A percentile compares a stretch with the other conserved stretches of the same genome.
Evolutionary conservation across 192 early-diverging fungal species (phyloP).

Genomic region (Dispira simplex): DNA sequence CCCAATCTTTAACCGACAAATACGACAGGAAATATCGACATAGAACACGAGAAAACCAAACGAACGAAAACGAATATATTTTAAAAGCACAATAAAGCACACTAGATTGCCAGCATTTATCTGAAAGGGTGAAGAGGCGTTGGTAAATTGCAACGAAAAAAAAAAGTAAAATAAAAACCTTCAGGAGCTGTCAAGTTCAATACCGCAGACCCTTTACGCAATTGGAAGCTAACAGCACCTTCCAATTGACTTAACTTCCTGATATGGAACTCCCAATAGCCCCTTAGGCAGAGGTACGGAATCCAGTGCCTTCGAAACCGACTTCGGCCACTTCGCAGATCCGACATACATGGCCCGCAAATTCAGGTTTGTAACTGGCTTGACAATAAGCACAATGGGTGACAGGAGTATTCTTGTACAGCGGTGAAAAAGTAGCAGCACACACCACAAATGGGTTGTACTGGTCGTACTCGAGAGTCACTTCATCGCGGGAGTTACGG

Average conservation of each 20-base stretch:
- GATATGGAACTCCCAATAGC: neutral
- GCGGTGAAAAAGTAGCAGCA: conserved; percentile 69
- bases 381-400: conserved; percentile 79
- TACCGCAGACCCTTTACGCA: too few species aligned
- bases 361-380: conserved; percentile 75
- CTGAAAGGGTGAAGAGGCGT: too few species aligned
- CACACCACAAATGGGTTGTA: conserved; percentile 92
- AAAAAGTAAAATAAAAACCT: too few species aligned
- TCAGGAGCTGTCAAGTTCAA: too few species aligned
- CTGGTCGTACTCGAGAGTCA: conserved; percentile 81
- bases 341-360: conserved; percentile 57
- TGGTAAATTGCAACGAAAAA: too few species aligned
- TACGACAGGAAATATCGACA: too few species aligned
- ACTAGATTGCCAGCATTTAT: too few species aligned
- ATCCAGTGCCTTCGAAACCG: conserved; percentile 57
- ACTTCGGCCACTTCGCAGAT: conserved; percentile 79
- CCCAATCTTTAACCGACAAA: too few species aligned
- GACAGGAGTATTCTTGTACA: conserved; percentile 71
- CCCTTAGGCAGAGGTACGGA: conserved; percentile 25
- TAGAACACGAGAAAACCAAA: too few species aligned
- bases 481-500: conserved; percentile 62
- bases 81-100: too few species aligned
- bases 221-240: too few species aligned
- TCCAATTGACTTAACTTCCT: neutral
- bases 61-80: too few species aligned